Percentiles rank a stretch among this genome's conserved stretches.
phyloP scores from a whole-genome alignment of 1,284 basidiomycete species.

The Boletus semigastroideus region DNA sequence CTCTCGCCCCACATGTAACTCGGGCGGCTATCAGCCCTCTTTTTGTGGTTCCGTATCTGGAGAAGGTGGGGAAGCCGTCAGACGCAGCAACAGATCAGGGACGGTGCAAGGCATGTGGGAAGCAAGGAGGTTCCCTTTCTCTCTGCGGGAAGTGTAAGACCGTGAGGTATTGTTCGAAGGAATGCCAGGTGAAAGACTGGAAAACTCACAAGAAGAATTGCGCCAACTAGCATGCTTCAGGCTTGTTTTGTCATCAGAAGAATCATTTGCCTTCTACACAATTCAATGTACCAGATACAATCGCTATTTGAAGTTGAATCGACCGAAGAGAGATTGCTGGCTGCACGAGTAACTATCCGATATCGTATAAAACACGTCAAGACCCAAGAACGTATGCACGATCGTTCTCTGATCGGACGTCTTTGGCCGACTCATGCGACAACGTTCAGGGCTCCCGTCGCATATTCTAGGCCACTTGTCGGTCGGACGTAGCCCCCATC shows the following conservation, averaged over 20 bases:
- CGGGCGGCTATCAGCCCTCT: slow-evolving; percentile 48
- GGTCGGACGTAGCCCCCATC: too few relatives aligned
- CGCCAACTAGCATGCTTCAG: neutral
- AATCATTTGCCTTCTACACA: neutral
- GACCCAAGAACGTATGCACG: too few relatives aligned
- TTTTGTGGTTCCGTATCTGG: slow-evolving; percentile 47
- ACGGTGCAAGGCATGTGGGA: slow-evolving; percentile 32
- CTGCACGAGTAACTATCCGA: too few relatives aligned
- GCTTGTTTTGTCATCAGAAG: neutral
- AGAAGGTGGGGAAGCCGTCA: slow-evolving; percentile 29
- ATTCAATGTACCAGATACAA: neutral
- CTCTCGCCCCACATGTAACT: slow-evolving; percentile 41
- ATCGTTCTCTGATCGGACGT: too few relatives aligned
- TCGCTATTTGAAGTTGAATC: too few relatives aligned
- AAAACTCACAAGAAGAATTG: slow-evolving; percentile 38
- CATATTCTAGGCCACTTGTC: too few relatives aligned
- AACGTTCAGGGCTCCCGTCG: too few relatives aligned
- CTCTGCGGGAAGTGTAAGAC: slow-evolving; percentile 39
- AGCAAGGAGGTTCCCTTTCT: slow-evolving; percentile 21
- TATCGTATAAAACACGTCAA: too few relatives aligned
- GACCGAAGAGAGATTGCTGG: too few relatives aligned
- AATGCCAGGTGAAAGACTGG: slow-evolving; percentile 49
- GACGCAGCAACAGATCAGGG: neutral
- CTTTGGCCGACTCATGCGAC: too few relatives aligned
- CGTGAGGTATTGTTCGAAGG: slow-evolving; percentile 41